Evolutionary conservation across 2,329 filamentous ascomycete species (phyloP), one percentile per base, ranked within the genome.

Genomic region (Trichoderma polysporum): DNA sequence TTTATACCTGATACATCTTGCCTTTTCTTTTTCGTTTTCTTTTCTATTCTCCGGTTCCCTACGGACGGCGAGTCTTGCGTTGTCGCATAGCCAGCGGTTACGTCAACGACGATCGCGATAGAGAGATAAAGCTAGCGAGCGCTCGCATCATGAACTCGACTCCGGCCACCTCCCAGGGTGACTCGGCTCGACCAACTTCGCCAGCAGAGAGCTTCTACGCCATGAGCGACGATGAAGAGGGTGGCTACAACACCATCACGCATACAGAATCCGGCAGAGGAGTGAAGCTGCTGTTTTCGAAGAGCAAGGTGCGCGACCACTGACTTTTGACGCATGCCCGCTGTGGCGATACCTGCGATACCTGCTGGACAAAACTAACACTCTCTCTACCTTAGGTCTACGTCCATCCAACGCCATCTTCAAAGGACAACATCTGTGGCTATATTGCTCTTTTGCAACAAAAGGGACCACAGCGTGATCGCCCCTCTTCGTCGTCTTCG

Each of bases 391-490:
- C 0, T 45, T 73, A 94, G 90, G 95, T 99, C 77, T 99, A 98
- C 76, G 90, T 99, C 50, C 95, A 99, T 78, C 95, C 95, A 1
- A 93, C 93, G 0, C 91, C 94, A 0, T 96, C 93, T 0, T 87
- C 94, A 66, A 97, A 94, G 81, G 95, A 99, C 82, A 99, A 99
- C 72, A 96, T 99, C 66, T 84, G 93, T 4, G 95, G 95, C 53
- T 99, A 95, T 77, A 90, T 99, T 72, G 94, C 95, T 19, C 85
- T 99, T 2, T 84, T 99, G 15, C 93, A 99, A 78, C 94, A 99
- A 76, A 97, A 96, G 77, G 84, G 84, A 0, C 77, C 81, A 35
- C 73, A 70, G 66, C 76, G 75, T 72, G 82, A 39, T 76, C 84
- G 61, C 78, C 75, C 75, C 12, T 69, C 75, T 19, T 76, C 76